These are phyloP conservation scores for Sechiopsis laciniata DNA, from an alignment of 306 rosid genomes.

Conservation along the genomic window DNA sequence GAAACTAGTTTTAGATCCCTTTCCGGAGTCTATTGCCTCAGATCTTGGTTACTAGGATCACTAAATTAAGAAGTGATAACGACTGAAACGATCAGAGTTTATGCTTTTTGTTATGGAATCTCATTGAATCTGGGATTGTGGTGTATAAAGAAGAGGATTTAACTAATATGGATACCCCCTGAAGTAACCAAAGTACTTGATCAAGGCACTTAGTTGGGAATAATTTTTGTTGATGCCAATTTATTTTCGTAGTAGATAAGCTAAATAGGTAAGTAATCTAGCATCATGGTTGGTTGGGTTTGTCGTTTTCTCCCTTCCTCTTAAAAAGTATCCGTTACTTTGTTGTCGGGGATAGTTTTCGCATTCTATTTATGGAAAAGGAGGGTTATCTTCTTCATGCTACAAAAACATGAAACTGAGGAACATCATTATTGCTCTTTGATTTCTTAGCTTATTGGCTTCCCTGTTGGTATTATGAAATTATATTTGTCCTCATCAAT, in stretches of 20 bases:
- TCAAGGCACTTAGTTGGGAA: background rate
- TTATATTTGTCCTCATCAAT: slow-evolving; percentile 23
- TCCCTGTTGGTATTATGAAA: background rate
- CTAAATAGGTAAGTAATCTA: background rate
- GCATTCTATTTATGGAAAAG: background rate
- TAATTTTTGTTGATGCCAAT: background rate
- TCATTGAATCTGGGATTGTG: background rate
- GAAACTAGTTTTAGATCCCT: background rate
- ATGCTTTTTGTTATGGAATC: background rate
- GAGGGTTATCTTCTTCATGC: background rate
- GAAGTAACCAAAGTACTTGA: background rate
- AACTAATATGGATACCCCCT: background rate
- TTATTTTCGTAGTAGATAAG: background rate
- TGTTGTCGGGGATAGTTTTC: background rate
- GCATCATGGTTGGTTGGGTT: background rate
- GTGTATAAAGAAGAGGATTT: background rate
- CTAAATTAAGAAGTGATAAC: background rate
- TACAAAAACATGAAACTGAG: background rate
- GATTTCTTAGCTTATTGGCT: background rate
- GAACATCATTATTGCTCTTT: background rate
- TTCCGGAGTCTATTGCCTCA: background rate
- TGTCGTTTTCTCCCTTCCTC: background rate
- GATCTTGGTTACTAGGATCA: background rate
- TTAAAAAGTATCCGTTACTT: background rate
- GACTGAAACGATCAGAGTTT: background rate